A percentile compares a stretch with the other conserved stretches of the same genome.
Evolutionary conservation across 208 protist genomes (phyloP).

Genomic region (Wallacemonas sp.): DNA sequence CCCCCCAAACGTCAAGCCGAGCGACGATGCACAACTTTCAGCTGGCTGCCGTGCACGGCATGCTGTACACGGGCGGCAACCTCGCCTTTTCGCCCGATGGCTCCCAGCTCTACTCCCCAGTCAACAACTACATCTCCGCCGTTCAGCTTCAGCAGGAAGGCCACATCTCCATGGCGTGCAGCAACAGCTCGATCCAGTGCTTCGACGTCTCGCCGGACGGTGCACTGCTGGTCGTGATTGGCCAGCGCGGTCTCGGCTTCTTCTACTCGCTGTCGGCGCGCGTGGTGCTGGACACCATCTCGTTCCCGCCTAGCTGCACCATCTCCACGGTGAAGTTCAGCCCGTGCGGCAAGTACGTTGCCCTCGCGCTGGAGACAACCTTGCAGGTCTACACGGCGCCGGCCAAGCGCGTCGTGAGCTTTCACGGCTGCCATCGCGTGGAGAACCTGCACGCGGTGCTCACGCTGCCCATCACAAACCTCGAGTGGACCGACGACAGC

Average conservation of each 20-base stretch:
- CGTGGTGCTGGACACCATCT: slow-evolving; percentile 89
- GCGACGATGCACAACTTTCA: slow-evolving; percentile 81
- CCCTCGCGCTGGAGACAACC: slow-evolving; percentile 83
- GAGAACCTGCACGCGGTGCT: slow-evolving; percentile 85
- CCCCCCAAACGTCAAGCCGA: too few relatives aligned
- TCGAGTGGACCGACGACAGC: slow-evolving; percentile 88
- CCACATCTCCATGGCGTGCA: slow-evolving; percentile 73
- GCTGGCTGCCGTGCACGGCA: slow-evolving; percentile 89
- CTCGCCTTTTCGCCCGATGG: slow-evolving; percentile 84
- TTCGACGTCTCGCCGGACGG: slow-evolving; percentile 88
- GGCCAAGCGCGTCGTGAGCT: slow-evolving; percentile 80
- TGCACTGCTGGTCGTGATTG: slow-evolving; percentile 78
- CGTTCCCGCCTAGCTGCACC: slow-evolving; percentile 79
- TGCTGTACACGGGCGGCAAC: slow-evolving; percentile 93
- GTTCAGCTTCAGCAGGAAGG: slow-evolving; percentile 81
- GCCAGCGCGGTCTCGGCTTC: slow-evolving; percentile 82
- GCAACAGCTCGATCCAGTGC: slow-evolving; percentile 90
- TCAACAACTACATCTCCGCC: slow-evolving; percentile 87
- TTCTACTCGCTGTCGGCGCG: slow-evolving; percentile 86
- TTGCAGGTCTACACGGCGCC: slow-evolving; percentile 89
- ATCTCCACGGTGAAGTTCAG: slow-evolving; percentile 78
- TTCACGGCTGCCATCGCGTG: slow-evolving; percentile 86
- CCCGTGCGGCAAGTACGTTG: slow-evolving; percentile 88
- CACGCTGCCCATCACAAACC: slow-evolving; percentile 70
- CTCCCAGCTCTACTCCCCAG: slow-evolving; percentile 81